Evolutionary conservation across 2,329 filamentous ascomycete species (phyloP).

Genomic region (Ophiocordyceps camponoti-floridani): DNA sequence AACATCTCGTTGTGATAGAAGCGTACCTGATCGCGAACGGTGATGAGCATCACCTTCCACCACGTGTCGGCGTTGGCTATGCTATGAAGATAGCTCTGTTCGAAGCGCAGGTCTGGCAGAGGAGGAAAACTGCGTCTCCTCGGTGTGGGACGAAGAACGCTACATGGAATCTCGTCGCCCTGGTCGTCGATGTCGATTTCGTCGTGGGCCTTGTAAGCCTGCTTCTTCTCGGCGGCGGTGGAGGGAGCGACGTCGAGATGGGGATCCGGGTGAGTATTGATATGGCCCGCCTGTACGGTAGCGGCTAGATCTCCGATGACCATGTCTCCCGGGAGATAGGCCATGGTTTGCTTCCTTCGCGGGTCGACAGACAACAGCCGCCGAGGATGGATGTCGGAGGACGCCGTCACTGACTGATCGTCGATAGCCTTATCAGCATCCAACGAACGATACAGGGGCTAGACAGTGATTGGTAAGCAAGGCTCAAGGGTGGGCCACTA

Average conservation of each 20-base stretch:
- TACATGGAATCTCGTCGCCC: constrained; percentile 52
- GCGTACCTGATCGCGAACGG: constrained; percentile 67
- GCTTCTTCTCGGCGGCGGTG: constrained; percentile 47
- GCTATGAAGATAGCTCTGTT: constrained; percentile 93
- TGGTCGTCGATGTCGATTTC: constrained; percentile 20
- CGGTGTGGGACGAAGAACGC: constrained; percentile 37
- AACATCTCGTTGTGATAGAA: neutral
- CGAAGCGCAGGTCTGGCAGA: constrained; percentile 82
- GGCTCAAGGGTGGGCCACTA: too few relatives aligned
- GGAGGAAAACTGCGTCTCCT: constrained; percentile 32
- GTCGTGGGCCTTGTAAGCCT: constrained; percentile 2
- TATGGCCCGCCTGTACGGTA: constrained; percentile 63
- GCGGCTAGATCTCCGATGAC: constrained; percentile 54
- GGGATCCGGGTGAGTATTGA: constrained; percentile 55
- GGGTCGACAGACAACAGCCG: too few relatives aligned
- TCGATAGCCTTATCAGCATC: too few relatives aligned
- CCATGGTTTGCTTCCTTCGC: constrained; percentile 17
- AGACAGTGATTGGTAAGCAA: too few relatives aligned
- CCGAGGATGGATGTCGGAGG: neutral
- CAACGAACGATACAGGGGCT: too few relatives aligned
- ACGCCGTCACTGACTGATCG: neutral
- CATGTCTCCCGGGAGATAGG: constrained; percentile 44
- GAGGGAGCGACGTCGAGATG: constrained; percentile 64
- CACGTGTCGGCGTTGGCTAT: constrained; percentile 64
- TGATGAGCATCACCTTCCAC: constrained; percentile 70